phyloP scores from a whole-genome alignment of 2,329 filamentous ascomycete species.

The Hypoxylon sp. region DNA sequence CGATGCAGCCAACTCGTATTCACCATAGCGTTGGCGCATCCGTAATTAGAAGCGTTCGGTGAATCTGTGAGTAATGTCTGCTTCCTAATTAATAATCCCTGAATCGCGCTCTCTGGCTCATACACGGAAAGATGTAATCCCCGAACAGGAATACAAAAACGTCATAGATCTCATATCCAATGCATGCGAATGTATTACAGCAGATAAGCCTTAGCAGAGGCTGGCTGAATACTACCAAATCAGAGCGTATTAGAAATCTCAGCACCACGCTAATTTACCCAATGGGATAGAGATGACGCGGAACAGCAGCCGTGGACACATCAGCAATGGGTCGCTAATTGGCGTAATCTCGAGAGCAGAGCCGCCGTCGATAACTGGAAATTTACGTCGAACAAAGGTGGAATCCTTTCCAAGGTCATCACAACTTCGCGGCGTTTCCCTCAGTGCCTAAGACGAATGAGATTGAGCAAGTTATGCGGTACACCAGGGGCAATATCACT shows the following conservation, averaged over 20 bases:
- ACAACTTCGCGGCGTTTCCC: constrained; percentile 61
- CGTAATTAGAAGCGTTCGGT: constrained; percentile 9
- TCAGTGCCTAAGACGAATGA: constrained; percentile 55
- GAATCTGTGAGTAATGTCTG: constrained; percentile 6
- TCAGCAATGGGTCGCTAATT: constrained; percentile 30
- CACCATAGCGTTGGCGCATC: constrained; percentile 12
- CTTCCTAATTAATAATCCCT: not conserved
- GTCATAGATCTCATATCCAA: constrained; percentile 56
- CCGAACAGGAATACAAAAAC: constrained; percentile 53
- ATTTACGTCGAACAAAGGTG: constrained; percentile 15
- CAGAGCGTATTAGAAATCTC: constrained; percentile 25
- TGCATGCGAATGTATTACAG: not conserved
- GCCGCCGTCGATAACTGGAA: constrained; percentile 4
- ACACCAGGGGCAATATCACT: constrained; percentile 50
- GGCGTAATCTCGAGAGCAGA: not conserved
- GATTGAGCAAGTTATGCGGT: constrained; percentile 54
- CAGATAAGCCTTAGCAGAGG: constrained; percentile 46
- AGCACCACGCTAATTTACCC: constrained; percentile 20
- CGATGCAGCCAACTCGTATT: constrained; percentile 25
- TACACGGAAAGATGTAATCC: constrained; percentile 30
- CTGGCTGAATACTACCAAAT: constrained; percentile 38
- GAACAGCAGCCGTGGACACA: constrained; percentile 27
- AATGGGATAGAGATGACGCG: constrained; percentile 35
- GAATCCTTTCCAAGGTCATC: constrained; percentile 60
- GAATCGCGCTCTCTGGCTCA: not conserved